Evolutionary conservation across 2,329 filamentous ascomycete genomes (phyloP).

Genomic region (Colletotrichum theobromicola): DNA sequence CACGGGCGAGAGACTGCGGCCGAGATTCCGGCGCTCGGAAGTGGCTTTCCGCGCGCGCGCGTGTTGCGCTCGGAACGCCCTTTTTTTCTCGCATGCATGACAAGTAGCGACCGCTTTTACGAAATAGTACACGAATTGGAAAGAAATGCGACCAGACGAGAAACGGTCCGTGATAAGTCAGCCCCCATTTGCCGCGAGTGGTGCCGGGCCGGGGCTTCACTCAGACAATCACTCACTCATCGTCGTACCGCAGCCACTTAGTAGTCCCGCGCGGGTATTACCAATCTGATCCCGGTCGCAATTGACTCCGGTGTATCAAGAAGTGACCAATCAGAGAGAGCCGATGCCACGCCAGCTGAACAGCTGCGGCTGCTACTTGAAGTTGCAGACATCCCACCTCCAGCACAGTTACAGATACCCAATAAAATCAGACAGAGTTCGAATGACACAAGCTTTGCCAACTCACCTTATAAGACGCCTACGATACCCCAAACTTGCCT

Average conservation of each 20-base stretch:
- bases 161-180: background rate
- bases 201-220: background rate
- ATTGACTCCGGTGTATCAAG: background rate
- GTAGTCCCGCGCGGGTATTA: slow-evolving; percentile 21
- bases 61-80: background rate
- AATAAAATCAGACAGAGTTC: background rate
- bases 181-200: background rate
- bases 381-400: background rate
- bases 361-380: background rate
- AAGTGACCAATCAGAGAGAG: background rate
- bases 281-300: slow-evolving; percentile 14
- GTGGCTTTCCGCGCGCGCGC: background rate
- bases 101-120: background rate
- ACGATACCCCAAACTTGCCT: background rate
- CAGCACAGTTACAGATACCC: background rate
- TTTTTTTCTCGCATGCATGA: background rate
- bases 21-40: background rate
- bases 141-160: background rate
- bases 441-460: background rate
- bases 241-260: background rate
- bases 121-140: background rate
- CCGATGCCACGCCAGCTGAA: background rate
- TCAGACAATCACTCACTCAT: background rate
- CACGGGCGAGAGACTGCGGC: background rate
- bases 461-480: background rate